Base-by-base conservation (phyloP, 2,329 filamentous ascomycete species). In the Amesomyces nigricolor region DNA sequence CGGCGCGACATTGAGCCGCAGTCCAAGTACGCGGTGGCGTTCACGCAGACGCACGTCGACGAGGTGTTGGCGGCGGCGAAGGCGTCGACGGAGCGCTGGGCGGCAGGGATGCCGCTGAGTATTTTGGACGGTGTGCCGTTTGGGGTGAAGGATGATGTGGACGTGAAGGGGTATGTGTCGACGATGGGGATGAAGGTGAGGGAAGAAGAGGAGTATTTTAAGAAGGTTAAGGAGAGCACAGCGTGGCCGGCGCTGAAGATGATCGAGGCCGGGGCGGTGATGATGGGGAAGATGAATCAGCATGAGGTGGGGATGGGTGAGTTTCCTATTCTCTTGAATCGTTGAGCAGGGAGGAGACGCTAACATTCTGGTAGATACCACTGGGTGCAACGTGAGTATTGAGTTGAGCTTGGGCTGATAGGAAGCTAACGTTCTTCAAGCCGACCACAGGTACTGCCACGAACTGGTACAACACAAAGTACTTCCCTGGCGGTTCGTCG, bases 401-500 rank as follows among this genome's bases (percentile, higher is more conserved):
- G 16, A 4, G 10, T 5, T 5, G 11, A 10, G 9, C 2, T 1
- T 11, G 8, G 8, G 32, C 2, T 29, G 6, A 8, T 9, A 3
- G 14, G 2, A 42, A 26, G 44, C 51, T 56, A 40, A 58, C 37
- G 9, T 3, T n/a, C 5, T 6, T 22, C 26, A 43, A 75, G 75
- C 81, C 84, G 5, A 78, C 76, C 39, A 85, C 82, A 66, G 89
- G 89, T 38, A 90, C 88, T 0, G 87, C 89, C 0, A 76, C 81
- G 16, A 94, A 95, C 70, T 90, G 88, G 61, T 81, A 88, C 69
- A 91, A 92, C 70, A 75, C 77, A 16, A 70, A 76, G 3, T 94
- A 91, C 74, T 95, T 91, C 67, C 83, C 87, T 4, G 89, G 89
- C 47, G 89, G 89, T 29, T 91, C 88, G 0, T 91, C 89, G 0